phyloP scores from a whole-genome alignment of 1,139 yeast genomes.

The Debaryomyces robertsiae region DNA sequence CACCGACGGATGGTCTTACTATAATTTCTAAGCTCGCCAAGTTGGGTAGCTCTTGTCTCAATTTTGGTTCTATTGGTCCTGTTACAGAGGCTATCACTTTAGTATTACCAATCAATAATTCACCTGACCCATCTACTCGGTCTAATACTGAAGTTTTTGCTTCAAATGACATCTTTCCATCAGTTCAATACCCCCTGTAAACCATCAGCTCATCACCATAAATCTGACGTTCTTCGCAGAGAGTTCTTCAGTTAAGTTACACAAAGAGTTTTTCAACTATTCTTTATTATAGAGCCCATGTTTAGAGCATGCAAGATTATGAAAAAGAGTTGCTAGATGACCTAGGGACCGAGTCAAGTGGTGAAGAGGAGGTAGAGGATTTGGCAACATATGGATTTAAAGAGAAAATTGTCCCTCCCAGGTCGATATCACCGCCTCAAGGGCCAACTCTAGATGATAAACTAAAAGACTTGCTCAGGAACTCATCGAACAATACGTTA shows the following conservation, averaged over 20 bases:
- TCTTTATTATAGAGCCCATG: background rate
- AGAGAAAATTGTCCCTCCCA: no score
- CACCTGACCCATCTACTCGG: constrained; percentile 82
- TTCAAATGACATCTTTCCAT: constrained; percentile 16
- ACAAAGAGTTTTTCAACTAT: constrained; percentile 5
- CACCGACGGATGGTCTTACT: constrained; percentile 77
- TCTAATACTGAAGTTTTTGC: constrained; percentile 41
- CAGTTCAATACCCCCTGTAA: background rate
- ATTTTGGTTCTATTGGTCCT: constrained; percentile 88
- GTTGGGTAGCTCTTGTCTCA: constrained; percentile 83
- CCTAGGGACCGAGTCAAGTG: constrained; percentile 30
- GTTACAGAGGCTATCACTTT: constrained; percentile 74
- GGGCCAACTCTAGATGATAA: constrained; percentile 15
- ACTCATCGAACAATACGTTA: constrained; percentile 15
- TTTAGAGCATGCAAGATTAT: constrained; percentile 23
- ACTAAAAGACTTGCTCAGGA: constrained; percentile 16
- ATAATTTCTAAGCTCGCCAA: constrained; percentile 77
- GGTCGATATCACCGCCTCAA: constrained; percentile 1
- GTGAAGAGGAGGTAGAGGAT: constrained; percentile 11
- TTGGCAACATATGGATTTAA: background rate
- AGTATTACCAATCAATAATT: constrained; percentile 50
- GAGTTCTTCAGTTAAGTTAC: constrained; percentile 10
- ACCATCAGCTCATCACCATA: constrained; percentile 11
- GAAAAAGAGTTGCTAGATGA: constrained; percentile 40
- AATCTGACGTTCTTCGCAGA: background rate